phyloP scores from a whole-genome alignment of 23 red algal genomes.

The Gracilaria gracilis region DNA sequence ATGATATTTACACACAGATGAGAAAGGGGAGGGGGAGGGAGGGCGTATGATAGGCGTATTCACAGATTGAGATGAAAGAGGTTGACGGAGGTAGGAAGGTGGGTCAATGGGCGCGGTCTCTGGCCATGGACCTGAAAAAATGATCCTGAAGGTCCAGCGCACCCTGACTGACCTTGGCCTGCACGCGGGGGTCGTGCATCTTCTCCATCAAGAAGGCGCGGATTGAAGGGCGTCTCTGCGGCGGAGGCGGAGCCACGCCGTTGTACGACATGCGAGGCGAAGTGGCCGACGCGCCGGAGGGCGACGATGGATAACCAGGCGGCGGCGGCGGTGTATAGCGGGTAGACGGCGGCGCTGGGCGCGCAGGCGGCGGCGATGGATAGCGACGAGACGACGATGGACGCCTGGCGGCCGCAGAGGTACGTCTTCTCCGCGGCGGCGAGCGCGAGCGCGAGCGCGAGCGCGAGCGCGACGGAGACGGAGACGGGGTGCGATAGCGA shows the following conservation, averaged over 20 bases:
- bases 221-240: constrained; percentile 4
- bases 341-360: background rate
- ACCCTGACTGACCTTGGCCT: background rate
- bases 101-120: too few species aligned
- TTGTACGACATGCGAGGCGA: background rate
- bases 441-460: background rate
- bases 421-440: background rate
- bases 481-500: constrained; percentile 17
- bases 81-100: too few species aligned
- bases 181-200: constrained; percentile 24
- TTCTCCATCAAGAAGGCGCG: constrained; percentile 12
- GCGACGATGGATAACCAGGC: constrained; percentile 5
- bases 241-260: constrained; percentile 16
- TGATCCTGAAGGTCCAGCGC: background rate
- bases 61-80: background rate
- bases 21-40: too few species aligned
- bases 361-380: background rate
- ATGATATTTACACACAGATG: too few species aligned
- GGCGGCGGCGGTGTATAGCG: constrained; percentile 6
- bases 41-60: too few species aligned
- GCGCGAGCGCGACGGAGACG: background rate
- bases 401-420: background rate
- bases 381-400: background rate
- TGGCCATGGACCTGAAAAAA: background rate
- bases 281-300: background rate